Evolutionary conservation across 1,284 basidiomycete species (phyloP).

Genomic region (Ceratobasidium sp.): DNA sequence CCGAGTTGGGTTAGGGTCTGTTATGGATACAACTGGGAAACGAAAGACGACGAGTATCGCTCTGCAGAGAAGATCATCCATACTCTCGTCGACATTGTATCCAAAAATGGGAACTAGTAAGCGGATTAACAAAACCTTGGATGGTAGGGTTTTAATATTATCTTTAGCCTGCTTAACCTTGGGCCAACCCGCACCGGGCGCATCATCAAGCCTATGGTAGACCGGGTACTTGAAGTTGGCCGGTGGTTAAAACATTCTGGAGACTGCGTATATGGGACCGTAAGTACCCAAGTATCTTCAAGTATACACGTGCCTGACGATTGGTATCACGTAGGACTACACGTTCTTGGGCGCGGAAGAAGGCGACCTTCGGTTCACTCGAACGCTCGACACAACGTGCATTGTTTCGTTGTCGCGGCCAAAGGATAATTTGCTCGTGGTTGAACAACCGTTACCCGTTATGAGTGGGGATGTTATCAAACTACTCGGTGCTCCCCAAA

Average conservation of each 20-base stretch:
- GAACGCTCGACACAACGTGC: conserved; percentile 67
- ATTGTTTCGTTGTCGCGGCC: conserved; percentile 65
- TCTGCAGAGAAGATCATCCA: conserved; percentile 66
- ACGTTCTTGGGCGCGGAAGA: conserved; percentile 58
- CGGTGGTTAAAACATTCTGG: conserved; percentile 67
- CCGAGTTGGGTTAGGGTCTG: conserved; percentile 39
- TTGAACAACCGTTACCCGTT: conserved; percentile 65
- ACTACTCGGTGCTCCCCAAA: conserved; percentile 57
- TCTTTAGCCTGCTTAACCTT: conserved; percentile 65
- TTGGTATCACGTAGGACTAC: conserved; percentile 48
- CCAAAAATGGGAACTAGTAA: conserved; percentile 71
- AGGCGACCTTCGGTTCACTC: conserved; percentile 65
- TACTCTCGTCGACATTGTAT: conserved; percentile 68
- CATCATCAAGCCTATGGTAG: conserved; percentile 64
- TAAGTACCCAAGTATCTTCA: conserved; percentile 53
- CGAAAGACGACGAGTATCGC: conserved; percentile 65
- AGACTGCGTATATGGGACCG: conserved; percentile 68
- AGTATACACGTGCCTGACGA: neutral
- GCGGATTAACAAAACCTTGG: conserved; percentile 44
- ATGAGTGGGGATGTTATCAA: conserved; percentile 61
- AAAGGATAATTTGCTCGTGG: conserved; percentile 55
- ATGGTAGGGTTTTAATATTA: neutral
- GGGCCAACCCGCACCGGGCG: conserved; percentile 70
- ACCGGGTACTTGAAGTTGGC: conserved; percentile 67
- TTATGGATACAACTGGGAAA: conserved; percentile 60